Evolutionary conservation across 2,329 filamentous ascomycete species (phyloP), one percentile per base, ranked within the genome.

Genomic region (Fusarium sublunatum): DNA sequence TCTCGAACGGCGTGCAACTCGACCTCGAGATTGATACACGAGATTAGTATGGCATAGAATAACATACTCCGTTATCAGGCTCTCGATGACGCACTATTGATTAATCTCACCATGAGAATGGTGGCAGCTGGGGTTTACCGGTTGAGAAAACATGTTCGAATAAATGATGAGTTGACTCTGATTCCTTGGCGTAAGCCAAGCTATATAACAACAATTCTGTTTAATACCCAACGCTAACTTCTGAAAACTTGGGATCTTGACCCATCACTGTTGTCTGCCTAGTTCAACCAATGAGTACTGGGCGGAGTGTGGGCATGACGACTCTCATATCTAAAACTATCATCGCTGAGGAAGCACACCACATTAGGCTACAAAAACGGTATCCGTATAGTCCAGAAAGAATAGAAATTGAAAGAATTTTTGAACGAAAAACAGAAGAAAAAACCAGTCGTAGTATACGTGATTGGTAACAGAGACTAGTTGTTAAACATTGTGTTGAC

Each of bases 1-100:
- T 98, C 54, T 92, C 90, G 70, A 95, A 95, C 77, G 94, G 94
- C 9, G 93, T 97, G 72, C 85, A 88, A 77, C 74, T 88, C 43
- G 85, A 88, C 67, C 75, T 88, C 38, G 85, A 87, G 76, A 82
- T 88, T 45, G 85, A 87, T 66, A 87, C 85, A 5, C 83, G 85
- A 2, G 85, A 87, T 68, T 87, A 82, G 65, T 24, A 45, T 24
- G 25, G 11, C n/a, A 19, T 8, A 31, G n/a, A 6, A 36, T 24
- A 6, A 36, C 19, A n/a, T 22, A 36, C 26, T 28, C 4, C 32
- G 31, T 13, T 12, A n/a, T 45, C 24, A 31, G 24, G n/a, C 13
- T 29, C 34, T 9, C 24, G 22, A 28, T 7, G 40, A 7, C 15
- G 38, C n/a, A 19, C 6, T 26, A 26, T 15, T 41, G 5, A 32